Base-by-base conservation (phyloP, 108 stramenopile genomes). In the Stephanodiscus triporus region DNA sequence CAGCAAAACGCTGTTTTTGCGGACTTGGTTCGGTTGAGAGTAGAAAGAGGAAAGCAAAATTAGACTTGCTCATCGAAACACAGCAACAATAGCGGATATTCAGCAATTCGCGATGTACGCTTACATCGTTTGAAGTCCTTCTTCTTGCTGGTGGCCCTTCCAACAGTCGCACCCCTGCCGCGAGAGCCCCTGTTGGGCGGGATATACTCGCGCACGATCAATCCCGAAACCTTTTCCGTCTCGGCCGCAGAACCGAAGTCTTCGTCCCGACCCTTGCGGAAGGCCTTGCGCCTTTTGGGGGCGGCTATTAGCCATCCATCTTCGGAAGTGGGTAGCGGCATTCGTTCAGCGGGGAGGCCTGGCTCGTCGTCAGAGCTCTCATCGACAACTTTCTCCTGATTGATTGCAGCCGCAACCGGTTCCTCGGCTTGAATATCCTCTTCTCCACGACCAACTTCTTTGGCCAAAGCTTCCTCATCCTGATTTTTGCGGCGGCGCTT, bases 261-360 rank as follows among this genome's bases (percentile, higher is more conserved):
- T 24, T 75, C 68, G 16, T 80, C 78, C 24, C 75, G 76, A 34
- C 58, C 57, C 55, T 76, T 80, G 45, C 78, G 78, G 57, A 71
- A 75, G 6, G 74, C 73, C 49, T 75, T 80, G 30, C 82, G 78
- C 27, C 20, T 45, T 43, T 48, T 37, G 16, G 82, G 82, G 3
- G 82, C 82, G 20, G 82, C 82, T 16, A 80, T 68, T 16, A 73
- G 66, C 82, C 82, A 83, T 9, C 82, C 82, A 51, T 83, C 78
- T 0, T 73, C 61, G 20, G 78, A 72, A 0, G 66, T 64, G 37
- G 78, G 74, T 11, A 80, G 78, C 11, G 75, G 45, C 40, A 65
- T 78, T 0, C 82, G 66, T 27, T 80, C 74, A 1, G 70, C 74
- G 1, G 78, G 82, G 19, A 75, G 30, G 20, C 78, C 70, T n/a